phyloP scores from a whole-genome alignment of 1,284 basidiomycete genomes.

The Tranzscheliella williamsii region DNA sequence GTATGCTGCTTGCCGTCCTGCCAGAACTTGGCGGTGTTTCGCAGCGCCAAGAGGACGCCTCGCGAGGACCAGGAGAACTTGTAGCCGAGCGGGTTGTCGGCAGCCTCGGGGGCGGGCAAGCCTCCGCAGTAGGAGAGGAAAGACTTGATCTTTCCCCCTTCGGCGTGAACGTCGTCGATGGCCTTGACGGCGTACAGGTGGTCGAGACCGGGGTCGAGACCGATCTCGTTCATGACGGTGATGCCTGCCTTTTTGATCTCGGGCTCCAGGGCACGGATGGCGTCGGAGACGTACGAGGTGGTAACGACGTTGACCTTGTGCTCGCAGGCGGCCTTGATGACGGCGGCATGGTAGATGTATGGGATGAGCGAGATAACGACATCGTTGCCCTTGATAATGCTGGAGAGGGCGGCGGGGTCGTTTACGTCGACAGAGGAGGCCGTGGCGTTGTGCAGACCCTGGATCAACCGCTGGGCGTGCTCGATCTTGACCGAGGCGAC shows the following conservation, averaged over 20 bases:
- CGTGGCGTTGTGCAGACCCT: conserved; percentile 70
- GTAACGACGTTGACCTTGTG: conserved; percentile 94
- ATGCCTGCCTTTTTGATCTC: conserved; percentile 87
- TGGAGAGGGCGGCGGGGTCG: conserved; percentile 74
- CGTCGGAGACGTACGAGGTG: conserved; percentile 91
- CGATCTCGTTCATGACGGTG: conserved; percentile 96
- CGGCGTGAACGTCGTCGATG: conserved; percentile 87
- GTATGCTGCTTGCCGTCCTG: conserved; percentile 47
- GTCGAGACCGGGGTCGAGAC: conserved; percentile 95
- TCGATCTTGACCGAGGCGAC: conserved; percentile 64
- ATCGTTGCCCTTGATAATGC: conserved; percentile 81
- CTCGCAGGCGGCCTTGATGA: conserved; percentile 95
- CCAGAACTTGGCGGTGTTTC: conserved; percentile 82
- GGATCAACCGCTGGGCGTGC: conserved; percentile 72
- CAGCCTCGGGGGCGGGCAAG: conserved; percentile 84
- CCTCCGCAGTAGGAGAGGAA: conserved; percentile 98
- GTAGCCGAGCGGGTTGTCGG: conserved; percentile 95
- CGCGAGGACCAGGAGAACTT: conserved; percentile 99
- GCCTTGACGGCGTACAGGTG: conserved; percentile 97
- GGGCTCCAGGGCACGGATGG: conserved; percentile 83
- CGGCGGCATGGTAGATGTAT: conserved; percentile 85
- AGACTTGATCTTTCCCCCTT: conserved; percentile 85
- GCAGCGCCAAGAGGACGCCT: conserved; percentile 89
- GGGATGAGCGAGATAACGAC: conserved; percentile 96
- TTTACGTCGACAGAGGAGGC: conserved; percentile 83